Base-by-base conservation (phyloP, 2,329 filamentous ascomycete genomes). In the Aspergillus niger region DNA sequence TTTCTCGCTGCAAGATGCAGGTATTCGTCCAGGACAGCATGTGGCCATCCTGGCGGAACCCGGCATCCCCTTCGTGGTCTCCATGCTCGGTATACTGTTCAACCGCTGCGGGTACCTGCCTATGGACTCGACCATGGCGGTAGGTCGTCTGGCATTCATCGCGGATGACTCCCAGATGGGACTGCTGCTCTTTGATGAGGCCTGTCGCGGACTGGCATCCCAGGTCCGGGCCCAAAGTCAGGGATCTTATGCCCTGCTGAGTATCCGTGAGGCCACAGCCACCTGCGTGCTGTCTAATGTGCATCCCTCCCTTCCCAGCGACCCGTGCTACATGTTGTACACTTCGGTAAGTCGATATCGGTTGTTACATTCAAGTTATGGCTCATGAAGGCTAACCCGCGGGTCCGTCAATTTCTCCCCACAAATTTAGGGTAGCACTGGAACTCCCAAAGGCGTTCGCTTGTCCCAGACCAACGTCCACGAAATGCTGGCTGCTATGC, bases 381-480 rank as follows among this genome's bases (percentile, higher is more conserved):
- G 43, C 17, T 20, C 6, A 41, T 7, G n/a, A 30, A 30, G 28
- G 28, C 38, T 13, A 44, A 44, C 8, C 41, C 28, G 4, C 28
- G 28, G 28, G 28, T 30, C 10, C 10, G 5, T 4, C 5, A 8
- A 5, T 4, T 8, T 11, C 17, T 13, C 41, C 8, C n/a, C n/a
- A n/a, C n/a, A n/a, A n/a, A 44, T 30, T 5, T 17, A 58, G 55
- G 55, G 55, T 15, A 58, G 55, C 48, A 58, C 55, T n/a, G 55
- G 55, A 7, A 26, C n/a, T 8, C 55, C 55, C 3, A 58, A 58
- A 38, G 55, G 55, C 2, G 48, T 58, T 10, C 30, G 41, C 3
- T 15, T 58, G 20, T 39, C 22, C 6, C 55, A 58, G 36, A 20
- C 15, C 11, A 58, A 43, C 36, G 20, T 32, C 28, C 15, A 22